Evolutionary conservation across 805 yeast genomes (phyloP).

Genomic region (Suhomyces kilbournensis): DNA sequence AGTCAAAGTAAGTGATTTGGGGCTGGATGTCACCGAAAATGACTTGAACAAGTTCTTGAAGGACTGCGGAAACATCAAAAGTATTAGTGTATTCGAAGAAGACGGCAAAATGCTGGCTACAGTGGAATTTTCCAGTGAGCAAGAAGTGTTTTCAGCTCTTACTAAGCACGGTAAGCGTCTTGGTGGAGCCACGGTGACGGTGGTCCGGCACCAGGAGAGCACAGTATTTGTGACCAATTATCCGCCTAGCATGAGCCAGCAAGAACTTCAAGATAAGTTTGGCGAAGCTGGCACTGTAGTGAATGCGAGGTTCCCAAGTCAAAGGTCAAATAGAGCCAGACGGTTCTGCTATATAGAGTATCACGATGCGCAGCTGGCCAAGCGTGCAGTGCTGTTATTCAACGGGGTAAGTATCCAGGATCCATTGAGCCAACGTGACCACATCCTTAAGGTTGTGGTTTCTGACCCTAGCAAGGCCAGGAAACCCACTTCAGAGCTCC

Average conservation of each 20-base stretch:
- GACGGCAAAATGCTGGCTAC: constrained; percentile 38
- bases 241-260: constrained; percentile 51
- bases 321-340: constrained; percentile 51
- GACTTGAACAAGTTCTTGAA: constrained; percentile 44
- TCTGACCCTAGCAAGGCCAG: constrained; percentile 57
- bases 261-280: constrained; percentile 42
- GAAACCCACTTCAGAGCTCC: constrained; percentile 52
- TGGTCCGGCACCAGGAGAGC: constrained; percentile 42
- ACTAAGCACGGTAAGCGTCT: constrained; percentile 55
- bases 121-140: constrained; percentile 54
- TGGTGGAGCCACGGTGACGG: constrained; percentile 41
- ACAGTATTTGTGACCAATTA: constrained; percentile 75
- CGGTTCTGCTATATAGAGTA: constrained; percentile 76
- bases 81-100: constrained; percentile 22
- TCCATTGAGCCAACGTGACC: constrained; percentile 19
- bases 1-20: constrained; percentile 46
- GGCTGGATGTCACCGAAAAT: constrained; percentile 45
- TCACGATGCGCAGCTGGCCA: constrained; percentile 40
- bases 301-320: constrained; percentile 63
- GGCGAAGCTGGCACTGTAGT: constrained; percentile 37
- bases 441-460: constrained; percentile 51
- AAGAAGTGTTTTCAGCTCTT: constrained; percentile 53
- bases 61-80: constrained; percentile 58
- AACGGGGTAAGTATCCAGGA: constrained; percentile 39
- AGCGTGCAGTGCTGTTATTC: constrained; percentile 37